Evolutionary conservation across 202 grass and related monocot genomes (phyloP), one percentile per base, ranked within the genome.

Genomic region (Setaria italica): DNA sequence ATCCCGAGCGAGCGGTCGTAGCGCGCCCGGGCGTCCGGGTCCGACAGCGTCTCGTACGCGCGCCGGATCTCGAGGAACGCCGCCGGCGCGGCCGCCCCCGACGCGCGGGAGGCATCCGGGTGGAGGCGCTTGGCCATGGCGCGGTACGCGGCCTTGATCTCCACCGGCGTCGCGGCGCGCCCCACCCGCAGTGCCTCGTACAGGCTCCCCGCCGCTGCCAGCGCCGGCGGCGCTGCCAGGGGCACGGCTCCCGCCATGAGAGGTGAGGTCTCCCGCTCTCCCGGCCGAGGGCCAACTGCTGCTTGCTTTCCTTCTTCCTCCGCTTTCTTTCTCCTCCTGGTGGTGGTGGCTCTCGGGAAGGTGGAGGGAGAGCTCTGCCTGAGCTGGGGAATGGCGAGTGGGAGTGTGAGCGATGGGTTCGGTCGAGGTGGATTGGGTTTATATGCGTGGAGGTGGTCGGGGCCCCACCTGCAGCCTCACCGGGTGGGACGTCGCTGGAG

Each of bases 111-210:
- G 35, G 88, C 86, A 78, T 95, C 93, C 9, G 91, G 93, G 78
- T 95, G 93, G 19, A 90, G 77, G 74, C 59, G 87, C 82, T 96
- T 96, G 62, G 89, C 94, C 87, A 96, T 80, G 65, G 88, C 57
- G 19, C 91, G 91, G 75, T 96, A 93, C 41, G 91, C 94, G 9
- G 85, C 70, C 82, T 85, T 93, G 85, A 93, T 96, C 86, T 96
- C 91, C 75, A 34, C 70, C 34, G 42, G 87, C 42, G 91, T 81
- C 64, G 94, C 94, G 45, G 85, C 82, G 70, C 92, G 84, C 19
- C 86, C 76, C 58, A 93, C 91, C 62, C 69, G 62, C 41, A 96
- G 87, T 79, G 90, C 87, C 69, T 96, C 84, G 78, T 96, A 93
- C 37, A 76, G 82, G 63, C 83, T 87, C 87, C 68, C 85, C 81